Base-by-base conservation (phyloP, 441 rosid species). In the Arabidopsis hybrid region DNA sequence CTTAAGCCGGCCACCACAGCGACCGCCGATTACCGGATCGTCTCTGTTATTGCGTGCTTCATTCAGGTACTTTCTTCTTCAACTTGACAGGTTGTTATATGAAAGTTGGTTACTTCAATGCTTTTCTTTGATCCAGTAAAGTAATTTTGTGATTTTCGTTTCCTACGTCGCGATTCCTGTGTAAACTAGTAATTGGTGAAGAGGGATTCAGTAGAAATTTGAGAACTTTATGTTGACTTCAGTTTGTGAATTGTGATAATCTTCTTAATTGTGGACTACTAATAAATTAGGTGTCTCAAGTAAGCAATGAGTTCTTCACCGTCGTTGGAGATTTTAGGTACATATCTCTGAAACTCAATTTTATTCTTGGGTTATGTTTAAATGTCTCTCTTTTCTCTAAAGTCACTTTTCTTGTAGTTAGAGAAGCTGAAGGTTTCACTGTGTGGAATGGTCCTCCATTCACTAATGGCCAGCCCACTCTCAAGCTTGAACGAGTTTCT, bases 371-470 rank as follows among this genome's bases (percentile, higher is more conserved):
- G 7, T 52, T 70, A 39, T 67, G 57, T 17, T 40, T 5, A 61
- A 1, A 51, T 13, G 18, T 43, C 43, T 64, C 14, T 53, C 8
- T 47, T 11, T 4, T 66, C 74, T 59, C 47, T 62, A 14, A 60
- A 21, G 57, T 58, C 50, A 16, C 62, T 35, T 47, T 7, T 50
- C 4, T 53, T 38, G 11, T 50, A 94, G 97, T 92, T 77, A 82
- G 96, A 64, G 94, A 86, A 68, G 90, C 94, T 3, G 95, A 89
- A 10, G 88, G 95, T 16, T 92, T 83, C 49, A 78, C 73, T 65
- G 73, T 90, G 29, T 92, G 97, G 97, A 83, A 80, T 69, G 99
- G 95, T 5, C 99, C 97, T 58, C 97, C 99, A 8, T 90, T 90
- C 31, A 67, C 45, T 55, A 85, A 85, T 31, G 80, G 80, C 72